A percentile compares a stretch with the other conserved stretches of the same genome.
Conservation (phyloP, 768 basidiomycete species). For the Termitomyces sp. region DNA sequence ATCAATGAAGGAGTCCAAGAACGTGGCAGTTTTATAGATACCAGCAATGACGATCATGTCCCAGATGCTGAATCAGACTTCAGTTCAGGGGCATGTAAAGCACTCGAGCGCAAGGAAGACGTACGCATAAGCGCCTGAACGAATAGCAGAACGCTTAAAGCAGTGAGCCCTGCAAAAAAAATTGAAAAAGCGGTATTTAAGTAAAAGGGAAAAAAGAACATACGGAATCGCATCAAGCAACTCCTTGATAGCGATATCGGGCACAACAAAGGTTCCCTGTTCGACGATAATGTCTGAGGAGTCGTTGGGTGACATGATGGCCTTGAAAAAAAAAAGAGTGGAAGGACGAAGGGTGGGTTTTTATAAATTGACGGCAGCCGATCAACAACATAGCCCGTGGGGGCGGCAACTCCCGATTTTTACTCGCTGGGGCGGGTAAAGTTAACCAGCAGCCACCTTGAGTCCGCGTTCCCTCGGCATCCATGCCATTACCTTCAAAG, state of each 20-base stretch:
- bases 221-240: slow-evolving; percentile 80
- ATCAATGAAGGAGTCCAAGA: slow-evolving; percentile 58
- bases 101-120: slow-evolving; percentile 18
- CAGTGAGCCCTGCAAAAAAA: slow-evolving; percentile 61
- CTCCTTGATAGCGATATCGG: slow-evolving; percentile 86
- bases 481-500: neutral
- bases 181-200: neutral
- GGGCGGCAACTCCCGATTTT: slow-evolving; percentile 12
- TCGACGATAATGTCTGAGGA: slow-evolving; percentile 32
- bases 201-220: slow-evolving; percentile 22
- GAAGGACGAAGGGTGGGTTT: slow-evolving; percentile 3
- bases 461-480: neutral
- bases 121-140: slow-evolving; percentile 75
- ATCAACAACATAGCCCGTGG: slow-evolving; percentile 5
- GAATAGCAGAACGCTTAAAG: slow-evolving; percentile 82
- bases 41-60: slow-evolving; percentile 66
- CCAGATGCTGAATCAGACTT: slow-evolving; percentile 46
- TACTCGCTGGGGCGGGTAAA: slow-evolving; percentile 2
- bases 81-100: neutral
- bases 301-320: slow-evolving; percentile 28
- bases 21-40: slow-evolving; percentile 62
- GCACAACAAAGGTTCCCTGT: slow-evolving; percentile 63
- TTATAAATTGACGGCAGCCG: slow-evolving; percentile 8
- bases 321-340: slow-evolving; percentile 8
- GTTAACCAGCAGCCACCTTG: too few relatives aligned